Evolutionary conservation across 2,329 filamentous ascomycete species (phyloP).

Genomic region (Pseudopithomyces chartarum): DNA sequence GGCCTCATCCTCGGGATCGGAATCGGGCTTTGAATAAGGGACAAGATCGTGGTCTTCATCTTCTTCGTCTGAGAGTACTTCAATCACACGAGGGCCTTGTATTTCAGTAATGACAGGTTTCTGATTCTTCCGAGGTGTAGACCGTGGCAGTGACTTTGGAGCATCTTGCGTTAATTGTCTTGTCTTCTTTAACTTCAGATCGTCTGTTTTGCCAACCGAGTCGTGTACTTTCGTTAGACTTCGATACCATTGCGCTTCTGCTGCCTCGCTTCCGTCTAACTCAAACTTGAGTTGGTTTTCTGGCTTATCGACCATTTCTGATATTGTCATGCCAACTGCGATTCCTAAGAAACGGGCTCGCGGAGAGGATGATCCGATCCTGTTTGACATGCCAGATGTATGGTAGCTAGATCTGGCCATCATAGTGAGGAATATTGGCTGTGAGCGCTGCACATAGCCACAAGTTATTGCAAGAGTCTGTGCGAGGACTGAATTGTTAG

Average conservation of each 20-base stretch:
- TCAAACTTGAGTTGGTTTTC: slow-evolving; percentile 82
- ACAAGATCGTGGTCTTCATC: slow-evolving; percentile 65
- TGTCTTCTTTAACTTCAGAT: slow-evolving; percentile 18
- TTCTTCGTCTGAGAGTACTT: slow-evolving; percentile 56
- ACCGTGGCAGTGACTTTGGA: slow-evolving; percentile 11
- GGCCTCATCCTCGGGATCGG: slow-evolving; percentile 88
- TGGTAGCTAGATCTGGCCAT: slow-evolving; percentile 75
- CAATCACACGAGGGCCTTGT: slow-evolving; percentile 53
- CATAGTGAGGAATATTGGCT: slow-evolving; percentile 69
- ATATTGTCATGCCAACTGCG: slow-evolving; percentile 77
- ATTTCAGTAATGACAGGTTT: slow-evolving; percentile 26
- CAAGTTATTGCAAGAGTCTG: slow-evolving; percentile 79
- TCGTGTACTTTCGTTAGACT: slow-evolving; percentile 68
- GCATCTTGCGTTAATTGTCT: not conserved
- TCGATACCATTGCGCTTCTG: slow-evolving; percentile 78
- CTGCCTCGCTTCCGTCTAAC: slow-evolving; percentile 74
- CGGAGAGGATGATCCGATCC: slow-evolving; percentile 75
- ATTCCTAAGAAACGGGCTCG: slow-evolving; percentile 85
- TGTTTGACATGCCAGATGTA: slow-evolving; percentile 80
- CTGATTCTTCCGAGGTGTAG: slow-evolving; percentile 11
- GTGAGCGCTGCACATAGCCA: slow-evolving; percentile 72
- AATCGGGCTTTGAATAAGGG: slow-evolving; percentile 83
- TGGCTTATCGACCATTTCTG: slow-evolving; percentile 66
- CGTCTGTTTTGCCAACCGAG: slow-evolving; percentile 54
- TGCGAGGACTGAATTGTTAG: slow-evolving; percentile 66